phyloP scores from a whole-genome alignment of 2,329 filamentous ascomycete species.

The Aureobasidium sp. region DNA sequence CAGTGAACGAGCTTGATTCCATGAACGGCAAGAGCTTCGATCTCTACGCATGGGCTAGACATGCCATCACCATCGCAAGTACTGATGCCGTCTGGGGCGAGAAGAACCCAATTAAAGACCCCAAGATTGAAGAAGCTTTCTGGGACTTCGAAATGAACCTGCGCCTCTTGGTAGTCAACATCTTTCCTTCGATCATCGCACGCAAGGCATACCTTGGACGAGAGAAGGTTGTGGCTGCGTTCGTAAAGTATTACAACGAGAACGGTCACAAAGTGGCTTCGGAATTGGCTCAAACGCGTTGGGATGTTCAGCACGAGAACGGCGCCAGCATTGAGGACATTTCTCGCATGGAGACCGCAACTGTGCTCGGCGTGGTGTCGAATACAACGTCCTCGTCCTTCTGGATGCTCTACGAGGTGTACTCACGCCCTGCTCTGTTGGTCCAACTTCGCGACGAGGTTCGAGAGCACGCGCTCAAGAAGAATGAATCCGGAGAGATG shows the following conservation, averaged over 20 bases:
- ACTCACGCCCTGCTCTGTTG: constrained; percentile 27
- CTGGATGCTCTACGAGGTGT: constrained; percentile 32
- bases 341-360: constrained; percentile 23
- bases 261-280: constrained; percentile 18
- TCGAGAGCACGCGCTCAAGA: constrained; percentile 13
- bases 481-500: constrained; percentile 22
- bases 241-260: constrained; percentile 22
- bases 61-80: constrained; percentile 31
- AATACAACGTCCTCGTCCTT: constrained; percentile 32
- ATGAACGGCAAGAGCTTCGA: constrained; percentile 21
- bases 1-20: constrained; percentile 20
- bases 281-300: constrained; percentile 20
- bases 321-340: constrained; percentile 18
- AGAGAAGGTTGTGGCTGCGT: constrained; percentile 20
- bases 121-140: constrained; percentile 28
- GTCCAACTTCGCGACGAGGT: constrained; percentile 28
- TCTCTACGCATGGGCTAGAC: constrained; percentile 32
- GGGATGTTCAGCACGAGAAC: constrained; percentile 9
- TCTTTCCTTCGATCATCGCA: constrained; percentile 29
- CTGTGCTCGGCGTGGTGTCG: constrained; percentile 25
- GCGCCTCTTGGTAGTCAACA: constrained; percentile 10
- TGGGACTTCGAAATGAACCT: constrained; percentile 33
- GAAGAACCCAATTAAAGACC: constrained; percentile 32
- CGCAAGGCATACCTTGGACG: constrained; percentile 31
- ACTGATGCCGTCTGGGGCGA: constrained; percentile 36